Conservation (phyloP, 768 basidiomycete genomes). For the Lentinula detonsa region DNA sequence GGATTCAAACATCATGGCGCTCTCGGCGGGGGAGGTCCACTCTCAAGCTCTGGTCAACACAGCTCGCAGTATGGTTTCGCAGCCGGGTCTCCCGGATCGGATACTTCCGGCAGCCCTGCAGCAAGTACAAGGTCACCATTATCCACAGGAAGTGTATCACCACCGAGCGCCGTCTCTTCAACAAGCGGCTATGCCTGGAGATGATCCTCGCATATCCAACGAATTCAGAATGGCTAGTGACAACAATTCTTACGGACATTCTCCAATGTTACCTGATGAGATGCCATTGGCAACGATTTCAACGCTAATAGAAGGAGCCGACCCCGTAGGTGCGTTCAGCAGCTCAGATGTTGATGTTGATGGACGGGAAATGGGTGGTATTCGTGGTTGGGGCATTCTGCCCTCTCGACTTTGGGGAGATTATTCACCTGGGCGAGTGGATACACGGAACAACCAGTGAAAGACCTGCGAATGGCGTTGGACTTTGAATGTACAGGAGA, state of each 20-base stretch:
- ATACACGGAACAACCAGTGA: not conserved
- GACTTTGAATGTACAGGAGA: not conserved
- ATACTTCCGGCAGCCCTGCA: not conserved
- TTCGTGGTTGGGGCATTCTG: not conserved
- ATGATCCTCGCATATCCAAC: not conserved
- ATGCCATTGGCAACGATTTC: not conserved
- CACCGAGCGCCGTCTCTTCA: not conserved
- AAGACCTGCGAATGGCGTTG: not conserved
- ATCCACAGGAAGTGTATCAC: conserved; percentile 1
- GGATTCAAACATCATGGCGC: not conserved
- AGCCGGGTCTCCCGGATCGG: not conserved
- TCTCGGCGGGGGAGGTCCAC: not conserved
- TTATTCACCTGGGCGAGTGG: not conserved
- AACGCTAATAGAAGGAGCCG: not conserved
- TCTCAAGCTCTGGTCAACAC: not conserved
- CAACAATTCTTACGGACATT: not conserved
- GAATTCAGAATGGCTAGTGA: not conserved
- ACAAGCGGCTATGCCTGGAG: not conserved
- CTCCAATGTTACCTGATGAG: not conserved
- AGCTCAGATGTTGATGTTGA: not conserved
- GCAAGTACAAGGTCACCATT: not conserved
- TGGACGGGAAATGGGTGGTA: not conserved
- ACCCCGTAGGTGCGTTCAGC: not conserved
- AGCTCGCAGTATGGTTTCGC: not conserved
- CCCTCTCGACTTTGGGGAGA: not conserved